Percentiles rank a stretch among this genome's conserved stretches.
These are phyloP conservation scores for Tardiomyces blankii DNA, from an alignment of 1,139 yeast species.

Conservation along the genomic window DNA sequence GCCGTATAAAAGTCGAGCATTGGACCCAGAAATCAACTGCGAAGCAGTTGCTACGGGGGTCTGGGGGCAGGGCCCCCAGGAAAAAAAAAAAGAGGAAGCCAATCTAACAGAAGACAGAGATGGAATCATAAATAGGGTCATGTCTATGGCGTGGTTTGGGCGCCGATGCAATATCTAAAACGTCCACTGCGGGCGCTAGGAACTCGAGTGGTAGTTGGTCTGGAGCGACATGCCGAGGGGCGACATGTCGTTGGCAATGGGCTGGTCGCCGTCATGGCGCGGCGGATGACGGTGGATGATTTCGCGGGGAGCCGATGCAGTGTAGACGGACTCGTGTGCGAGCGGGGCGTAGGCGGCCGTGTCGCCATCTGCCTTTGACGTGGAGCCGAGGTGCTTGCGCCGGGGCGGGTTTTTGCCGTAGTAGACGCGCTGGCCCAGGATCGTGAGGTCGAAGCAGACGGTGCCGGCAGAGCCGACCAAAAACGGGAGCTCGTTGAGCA, in stretches of 20 bases:
- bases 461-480: slow-evolving; percentile 84
- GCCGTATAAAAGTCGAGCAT: too few relatives aligned
- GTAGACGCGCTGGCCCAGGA: slow-evolving; percentile 50
- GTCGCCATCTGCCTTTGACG: neutral
- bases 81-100: too few relatives aligned
- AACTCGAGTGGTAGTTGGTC: neutral
- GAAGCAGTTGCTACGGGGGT: too few relatives aligned
- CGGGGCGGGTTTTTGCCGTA: slow-evolving; percentile 16
- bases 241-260: neutral
- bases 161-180: too few relatives aligned
- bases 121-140: too few relatives aligned
- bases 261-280: neutral
- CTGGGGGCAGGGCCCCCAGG: too few relatives aligned
- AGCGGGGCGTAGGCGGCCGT: neutral
- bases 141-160: too few relatives aligned
- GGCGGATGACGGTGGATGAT: neutral
- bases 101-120: too few relatives aligned
- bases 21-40: too few relatives aligned
- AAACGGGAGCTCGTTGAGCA: slow-evolving; percentile 67
- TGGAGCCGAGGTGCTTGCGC: neutral
- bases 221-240: neutral
- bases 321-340: neutral
- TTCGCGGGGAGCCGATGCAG: neutral
- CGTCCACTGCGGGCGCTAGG: neutral
- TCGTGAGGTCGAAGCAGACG: slow-evolving; percentile 60